Evolutionary conservation across 225 moss, liverwort and hornwort species (phyloP).

Genomic region (Sphagnum contortum): DNA sequence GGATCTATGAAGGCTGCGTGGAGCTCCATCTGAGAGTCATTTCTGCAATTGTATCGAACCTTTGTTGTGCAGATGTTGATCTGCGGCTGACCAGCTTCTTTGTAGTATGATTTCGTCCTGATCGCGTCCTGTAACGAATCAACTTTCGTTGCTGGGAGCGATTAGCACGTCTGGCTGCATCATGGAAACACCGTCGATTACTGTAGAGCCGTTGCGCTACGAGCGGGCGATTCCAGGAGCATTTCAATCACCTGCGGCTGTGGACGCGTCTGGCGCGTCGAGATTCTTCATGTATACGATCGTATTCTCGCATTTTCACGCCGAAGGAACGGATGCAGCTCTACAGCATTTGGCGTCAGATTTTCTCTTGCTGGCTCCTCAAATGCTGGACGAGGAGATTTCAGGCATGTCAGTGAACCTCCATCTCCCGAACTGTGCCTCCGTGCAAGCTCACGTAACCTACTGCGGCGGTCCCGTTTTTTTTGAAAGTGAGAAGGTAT

Average conservation of each 20-base stretch:
- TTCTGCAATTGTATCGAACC: no score
- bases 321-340: slow-evolving; percentile 20
- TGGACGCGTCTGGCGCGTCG: slow-evolving; percentile 7
- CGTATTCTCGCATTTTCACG: slow-evolving; percentile 9
- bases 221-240: slow-evolving; percentile 24
- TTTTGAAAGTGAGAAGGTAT: slow-evolving; percentile 15
- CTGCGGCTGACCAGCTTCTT: no score
- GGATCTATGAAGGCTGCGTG: no score
- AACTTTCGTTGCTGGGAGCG: no score
- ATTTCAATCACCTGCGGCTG: slow-evolving; percentile 13
- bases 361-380: slow-evolving; percentile 28
- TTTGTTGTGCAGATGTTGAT: no score
- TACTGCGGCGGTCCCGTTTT: slow-evolving; percentile 17
- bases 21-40: no score
- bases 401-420: slow-evolving; percentile 23
- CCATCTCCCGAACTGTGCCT: slow-evolving; percentile 21
- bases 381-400: slow-evolving; percentile 19
- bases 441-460: slow-evolving; percentile 18
- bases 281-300: slow-evolving; percentile 23
- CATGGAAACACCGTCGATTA: no score
- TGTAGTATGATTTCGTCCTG: no score
- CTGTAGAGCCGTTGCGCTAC: slow-evolving; percentile 4
- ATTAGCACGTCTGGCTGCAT: no score
- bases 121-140: no score
- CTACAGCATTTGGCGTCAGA: slow-evolving; percentile 27